Evolutionary conservation across 257 asterid genomes (phyloP), one percentile per base, ranked within the genome.

Genomic region (Gardenia jasminoides): DNA sequence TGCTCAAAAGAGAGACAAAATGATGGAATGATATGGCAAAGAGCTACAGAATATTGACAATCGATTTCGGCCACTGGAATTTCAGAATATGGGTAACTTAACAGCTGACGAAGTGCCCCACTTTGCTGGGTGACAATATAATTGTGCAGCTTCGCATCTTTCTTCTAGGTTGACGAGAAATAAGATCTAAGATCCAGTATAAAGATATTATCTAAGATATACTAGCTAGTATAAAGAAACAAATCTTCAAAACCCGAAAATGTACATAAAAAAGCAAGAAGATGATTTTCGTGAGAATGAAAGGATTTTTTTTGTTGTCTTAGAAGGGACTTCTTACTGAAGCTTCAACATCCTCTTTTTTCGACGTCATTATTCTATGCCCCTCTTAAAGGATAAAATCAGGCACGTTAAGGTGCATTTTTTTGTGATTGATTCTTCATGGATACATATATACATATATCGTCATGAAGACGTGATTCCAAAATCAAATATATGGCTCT

Each of bases 21-120:
- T 64, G 73, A 65, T 65, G 74, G 80, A 65, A 76, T 65, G 66
- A 76, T 76, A 17, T 64, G 41, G 48, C 71, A 68, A 64, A 76
- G 31, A 28, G 71, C 28, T 17, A 64, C 46, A 76, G 1, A 68
- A 44, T 15, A 26, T 28, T 46, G 64, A 64, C 46, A 74, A 58
- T 44, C 8, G 6, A 62, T 26, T 62, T 10, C 1, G 20, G 4
- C 48, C 33, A 74, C 67, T 31, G 50, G 33, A 74, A 74, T 54
- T 73, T 52, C 11, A 52, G 50, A 31, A 50, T 36, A 36, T 36
- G 41, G 41, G 41, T 36, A 2, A 36, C 39, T 46, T 33, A 46
- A 4, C 50, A 41, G 52, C 24, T 13, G 22, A 11, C 10, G 47
- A 70, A 74, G 44, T 36, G 10, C 33, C 77, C 77, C 67, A 74